phyloP scores from a whole-genome alignment of 2,329 filamentous ascomycete species.

The Colletotrichum sp. region DNA sequence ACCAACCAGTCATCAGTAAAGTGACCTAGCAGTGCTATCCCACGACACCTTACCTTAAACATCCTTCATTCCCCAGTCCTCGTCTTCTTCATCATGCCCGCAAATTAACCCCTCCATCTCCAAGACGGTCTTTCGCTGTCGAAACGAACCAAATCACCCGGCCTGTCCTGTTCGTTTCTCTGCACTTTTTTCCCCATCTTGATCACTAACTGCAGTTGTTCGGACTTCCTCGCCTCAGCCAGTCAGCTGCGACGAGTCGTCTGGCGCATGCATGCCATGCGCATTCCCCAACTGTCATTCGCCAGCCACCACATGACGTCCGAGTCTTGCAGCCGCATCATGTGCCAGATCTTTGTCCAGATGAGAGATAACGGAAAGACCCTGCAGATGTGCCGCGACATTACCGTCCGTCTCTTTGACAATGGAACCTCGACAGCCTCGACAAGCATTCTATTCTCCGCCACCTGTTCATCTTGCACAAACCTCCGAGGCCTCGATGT shows the following conservation, averaged over 20 bases:
- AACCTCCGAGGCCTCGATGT: background rate
- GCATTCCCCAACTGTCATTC: background rate
- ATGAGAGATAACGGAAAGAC: background rate
- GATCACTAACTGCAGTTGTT: background rate
- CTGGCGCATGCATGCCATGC: background rate
- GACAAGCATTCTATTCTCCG: background rate
- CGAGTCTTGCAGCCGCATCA: conserved; percentile 16
- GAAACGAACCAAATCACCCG: conserved; percentile 10
- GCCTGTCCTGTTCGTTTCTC: background rate
- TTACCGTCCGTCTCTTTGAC: background rate
- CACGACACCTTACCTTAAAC: background rate
- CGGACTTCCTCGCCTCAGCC: background rate
- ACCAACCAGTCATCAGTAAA: background rate
- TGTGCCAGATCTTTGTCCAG: conserved; percentile 13
- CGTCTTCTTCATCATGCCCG: background rate
- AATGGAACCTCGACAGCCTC: background rate
- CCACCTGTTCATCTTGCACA: background rate
- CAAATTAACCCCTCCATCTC: background rate
- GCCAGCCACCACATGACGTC: conserved; percentile 18
- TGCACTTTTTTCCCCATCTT: background rate
- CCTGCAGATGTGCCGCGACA: background rate
- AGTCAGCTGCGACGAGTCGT: background rate
- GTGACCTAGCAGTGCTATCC: background rate
- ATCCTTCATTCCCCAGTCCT: background rate
- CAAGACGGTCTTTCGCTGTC: background rate